Evolutionary conservation across 306 rosid species (phyloP).

Genomic region (Citrullus colocynthis): DNA sequence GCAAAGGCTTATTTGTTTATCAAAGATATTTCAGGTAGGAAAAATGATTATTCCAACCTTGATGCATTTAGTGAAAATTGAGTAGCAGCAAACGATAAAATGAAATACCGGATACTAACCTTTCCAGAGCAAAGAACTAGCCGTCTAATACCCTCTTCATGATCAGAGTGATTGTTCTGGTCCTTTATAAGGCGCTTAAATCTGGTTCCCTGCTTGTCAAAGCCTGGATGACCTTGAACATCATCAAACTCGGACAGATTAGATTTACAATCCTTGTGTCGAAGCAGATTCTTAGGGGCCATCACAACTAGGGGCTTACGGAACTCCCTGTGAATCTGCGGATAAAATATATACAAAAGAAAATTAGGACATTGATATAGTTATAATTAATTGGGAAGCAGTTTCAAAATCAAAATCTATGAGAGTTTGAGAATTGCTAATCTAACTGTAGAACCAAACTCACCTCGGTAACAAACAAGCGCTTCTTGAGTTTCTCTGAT

Average conservation of each 20-base stretch:
- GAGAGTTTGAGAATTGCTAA: not conserved
- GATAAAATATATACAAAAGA: not conserved
- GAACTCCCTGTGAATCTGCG: slow-evolving; percentile 78
- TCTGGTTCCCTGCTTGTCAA: slow-evolving; percentile 97
- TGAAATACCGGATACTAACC: slow-evolving; percentile 21
- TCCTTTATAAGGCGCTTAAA: slow-evolving; percentile 94
- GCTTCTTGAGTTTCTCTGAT: not conserved
- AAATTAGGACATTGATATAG: not conserved
- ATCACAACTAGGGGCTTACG: slow-evolving; percentile 91
- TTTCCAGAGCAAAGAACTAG: slow-evolving; percentile 91
- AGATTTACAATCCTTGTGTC: slow-evolving; percentile 85
- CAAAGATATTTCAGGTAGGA: not conserved
- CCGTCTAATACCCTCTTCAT: slow-evolving; percentile 86
- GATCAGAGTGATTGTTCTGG: slow-evolving; percentile 57
- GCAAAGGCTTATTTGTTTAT: not conserved
- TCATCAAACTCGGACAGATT: slow-evolving; percentile 93
- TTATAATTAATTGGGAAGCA: not conserved
- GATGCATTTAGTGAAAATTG: not conserved
- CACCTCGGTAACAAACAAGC: not conserved
- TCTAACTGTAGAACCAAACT: not conserved
- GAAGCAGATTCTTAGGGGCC: slow-evolving; percentile 92
- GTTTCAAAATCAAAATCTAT: not conserved
- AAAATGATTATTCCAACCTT: not conserved
- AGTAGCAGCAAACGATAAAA: not conserved
- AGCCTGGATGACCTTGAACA: slow-evolving; percentile 97